Evolutionary conservation across 176 grass and related monocot species (phyloP), one percentile per base, ranked within the genome.

Genomic region (Lolium perenne): DNA sequence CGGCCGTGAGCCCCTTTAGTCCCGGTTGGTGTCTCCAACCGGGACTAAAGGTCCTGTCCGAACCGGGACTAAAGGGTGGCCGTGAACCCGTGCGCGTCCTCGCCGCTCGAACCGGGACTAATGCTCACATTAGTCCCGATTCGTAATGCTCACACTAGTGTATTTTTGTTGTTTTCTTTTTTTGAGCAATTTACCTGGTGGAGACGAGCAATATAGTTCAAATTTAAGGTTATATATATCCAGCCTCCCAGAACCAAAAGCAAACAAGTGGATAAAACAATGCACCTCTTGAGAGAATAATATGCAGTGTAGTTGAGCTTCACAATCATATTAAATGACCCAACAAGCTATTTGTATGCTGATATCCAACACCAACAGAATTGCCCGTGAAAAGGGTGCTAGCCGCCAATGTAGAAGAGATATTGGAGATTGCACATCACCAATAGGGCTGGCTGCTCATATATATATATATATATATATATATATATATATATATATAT

Each of bases 281-380:
- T 67, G 48, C 1, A 22, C 18, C 76, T 29, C 16, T 66, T 29
- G 25, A 15, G 59, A 82, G 35, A 74, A 79, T n/a, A 65, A 84
- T 55, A 64, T 22, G 17, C 13, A 29, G 77, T 76, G 60, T 35
- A 29, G 88, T 75, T 76, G 88, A 13, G 78, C 62, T 77, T 77
- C 82, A 76, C 74, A 90, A 86, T 90, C 78, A 82, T 63, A 85
- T 86, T 90, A 86, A 84, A 90, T 90, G 71, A 80, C 78, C 77
- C 78, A 62, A 78, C 43, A 35, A 41, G 61, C 63, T 5, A 86
- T 86, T 77, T 69, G 71, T 75, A 90, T 86, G 78, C 78, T 46
- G 83, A 78, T 63, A 86, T 55, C 78, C n/a, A 82, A 86, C 61
- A 68, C 78, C 38, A 69, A 17, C 26, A n/a, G 51, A 76, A 55